phyloP scores from a whole-genome alignment of 768 basidiomycete genomes.

The Arthromyces matolae region DNA sequence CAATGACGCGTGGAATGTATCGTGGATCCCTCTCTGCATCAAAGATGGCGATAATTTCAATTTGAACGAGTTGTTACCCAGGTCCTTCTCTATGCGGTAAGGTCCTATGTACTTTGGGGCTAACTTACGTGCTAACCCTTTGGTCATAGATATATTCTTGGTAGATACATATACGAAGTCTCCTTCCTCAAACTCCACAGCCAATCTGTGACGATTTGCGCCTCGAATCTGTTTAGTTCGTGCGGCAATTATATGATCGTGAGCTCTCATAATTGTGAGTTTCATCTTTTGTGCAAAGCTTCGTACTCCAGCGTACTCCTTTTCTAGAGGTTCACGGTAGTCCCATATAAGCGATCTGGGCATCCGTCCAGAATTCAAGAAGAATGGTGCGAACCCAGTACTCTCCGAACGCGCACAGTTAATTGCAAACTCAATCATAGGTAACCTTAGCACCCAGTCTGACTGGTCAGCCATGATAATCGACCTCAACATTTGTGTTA shows the following conservation, averaged over 20 bases:
- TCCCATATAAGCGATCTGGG: not conserved
- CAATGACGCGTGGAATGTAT: conserved; percentile 33
- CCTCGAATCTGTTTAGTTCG: not conserved
- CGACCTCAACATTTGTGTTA: conserved; percentile 16
- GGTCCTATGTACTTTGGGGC: not conserved
- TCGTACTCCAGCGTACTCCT: not conserved
- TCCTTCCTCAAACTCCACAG: not conserved
- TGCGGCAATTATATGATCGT: not conserved
- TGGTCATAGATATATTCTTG: no score
- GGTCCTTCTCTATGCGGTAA: not conserved
- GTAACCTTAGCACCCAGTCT: no score
- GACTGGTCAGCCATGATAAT: conserved; percentile 5
- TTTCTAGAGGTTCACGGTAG: not conserved
- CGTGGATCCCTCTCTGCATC: conserved; percentile 22
- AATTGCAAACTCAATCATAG: conserved; percentile 1
- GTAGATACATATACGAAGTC: not conserved
- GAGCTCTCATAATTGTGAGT: not conserved
- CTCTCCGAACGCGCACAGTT: not conserved
- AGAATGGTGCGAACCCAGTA: not conserved
- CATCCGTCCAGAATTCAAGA: not conserved
- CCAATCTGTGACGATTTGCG: not conserved
- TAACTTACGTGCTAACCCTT: not conserved
- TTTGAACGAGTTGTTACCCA: not conserved
- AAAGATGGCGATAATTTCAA: conserved; percentile 6
- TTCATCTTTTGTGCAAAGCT: not conserved